Evolutionary conservation across 2,329 filamentous ascomycete genomes (phyloP).

Genomic region (Chrysoporthe cubensis): DNA sequence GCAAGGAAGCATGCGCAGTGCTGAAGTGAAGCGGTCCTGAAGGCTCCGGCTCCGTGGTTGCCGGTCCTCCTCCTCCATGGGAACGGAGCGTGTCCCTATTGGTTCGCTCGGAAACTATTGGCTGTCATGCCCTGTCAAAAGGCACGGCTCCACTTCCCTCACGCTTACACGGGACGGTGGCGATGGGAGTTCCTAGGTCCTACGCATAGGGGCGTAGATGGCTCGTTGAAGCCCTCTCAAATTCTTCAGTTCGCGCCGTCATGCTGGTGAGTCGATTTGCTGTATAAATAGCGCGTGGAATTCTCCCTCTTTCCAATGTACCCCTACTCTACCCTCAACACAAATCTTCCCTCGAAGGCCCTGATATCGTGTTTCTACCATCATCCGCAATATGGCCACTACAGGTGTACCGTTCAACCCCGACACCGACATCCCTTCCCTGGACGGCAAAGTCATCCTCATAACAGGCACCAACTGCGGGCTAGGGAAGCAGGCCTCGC

Average conservation of each 20-base stretch:
- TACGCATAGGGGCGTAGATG: background rate
- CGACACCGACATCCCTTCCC: slow-evolving; percentile 43
- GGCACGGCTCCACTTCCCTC: background rate
- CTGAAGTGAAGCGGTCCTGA: background rate
- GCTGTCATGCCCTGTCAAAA: background rate
- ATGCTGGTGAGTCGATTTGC: background rate
- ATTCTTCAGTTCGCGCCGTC: background rate
- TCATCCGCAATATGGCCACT: background rate
- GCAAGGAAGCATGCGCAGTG: background rate
- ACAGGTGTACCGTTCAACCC: slow-evolving; percentile 25
- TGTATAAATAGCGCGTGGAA: background rate
- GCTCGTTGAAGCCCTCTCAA: background rate
- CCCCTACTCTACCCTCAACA: background rate
- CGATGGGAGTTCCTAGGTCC: background rate
- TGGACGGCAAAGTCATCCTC: slow-evolving; percentile 47
- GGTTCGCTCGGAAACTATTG: slow-evolving; percentile 3
- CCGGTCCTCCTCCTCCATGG: background rate
- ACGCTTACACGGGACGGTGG: background rate
- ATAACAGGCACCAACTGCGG: slow-evolving; percentile 56
- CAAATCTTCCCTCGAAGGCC: background rate
- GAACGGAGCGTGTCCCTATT: background rate
- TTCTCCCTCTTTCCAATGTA: background rate
- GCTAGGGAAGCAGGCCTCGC: slow-evolving; percentile 50
- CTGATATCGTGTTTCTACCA: background rate
- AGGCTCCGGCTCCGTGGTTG: background rate